Evolutionary conservation across 495 filamentous ascomycete genomes (phyloP).

Genomic region (Xylaria palmicola): DNA sequence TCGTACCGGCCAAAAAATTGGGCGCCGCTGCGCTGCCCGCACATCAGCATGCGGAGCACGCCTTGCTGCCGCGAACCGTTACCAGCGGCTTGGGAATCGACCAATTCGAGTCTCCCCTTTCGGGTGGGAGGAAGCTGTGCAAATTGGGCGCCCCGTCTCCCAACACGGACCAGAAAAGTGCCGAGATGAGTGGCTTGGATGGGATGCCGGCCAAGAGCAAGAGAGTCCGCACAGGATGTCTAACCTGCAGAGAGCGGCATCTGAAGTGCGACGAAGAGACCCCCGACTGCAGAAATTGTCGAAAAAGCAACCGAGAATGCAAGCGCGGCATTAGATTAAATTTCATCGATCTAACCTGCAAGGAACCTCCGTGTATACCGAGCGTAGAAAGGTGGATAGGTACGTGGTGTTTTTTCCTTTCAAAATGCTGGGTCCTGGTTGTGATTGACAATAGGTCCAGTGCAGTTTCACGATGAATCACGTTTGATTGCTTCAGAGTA

Average conservation of each 20-base stretch:
- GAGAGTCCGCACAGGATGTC: constrained; percentile 72
- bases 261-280: constrained; percentile 74
- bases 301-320: constrained; percentile 81
- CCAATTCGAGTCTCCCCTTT: constrained; percentile 23
- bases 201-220: constrained; percentile 56
- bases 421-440: not conserved
- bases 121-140: constrained; percentile 26
- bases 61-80: constrained; percentile 34
- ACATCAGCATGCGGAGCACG: constrained; percentile 31
- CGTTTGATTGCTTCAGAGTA: constrained; percentile 91
- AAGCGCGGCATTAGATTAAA: constrained; percentile 86
- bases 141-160: constrained; percentile 18
- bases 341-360: constrained; percentile 82
- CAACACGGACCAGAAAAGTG: constrained; percentile 25
- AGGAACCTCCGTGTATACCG: constrained; percentile 61
- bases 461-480: constrained; percentile 83
- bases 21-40: constrained; percentile 30
- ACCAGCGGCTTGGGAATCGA: constrained; percentile 28
- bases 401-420: constrained; percentile 20
- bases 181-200: constrained; percentile 27
- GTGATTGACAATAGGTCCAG: constrained; percentile 35
- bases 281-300: constrained; percentile 82
- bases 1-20: constrained; percentile 35
- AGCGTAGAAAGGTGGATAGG: constrained; percentile 68
- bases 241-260: constrained; percentile 73